Conservation (phyloP, 2,329 filamentous ascomycete species). For the Hyphodiscus sp. region DNA sequence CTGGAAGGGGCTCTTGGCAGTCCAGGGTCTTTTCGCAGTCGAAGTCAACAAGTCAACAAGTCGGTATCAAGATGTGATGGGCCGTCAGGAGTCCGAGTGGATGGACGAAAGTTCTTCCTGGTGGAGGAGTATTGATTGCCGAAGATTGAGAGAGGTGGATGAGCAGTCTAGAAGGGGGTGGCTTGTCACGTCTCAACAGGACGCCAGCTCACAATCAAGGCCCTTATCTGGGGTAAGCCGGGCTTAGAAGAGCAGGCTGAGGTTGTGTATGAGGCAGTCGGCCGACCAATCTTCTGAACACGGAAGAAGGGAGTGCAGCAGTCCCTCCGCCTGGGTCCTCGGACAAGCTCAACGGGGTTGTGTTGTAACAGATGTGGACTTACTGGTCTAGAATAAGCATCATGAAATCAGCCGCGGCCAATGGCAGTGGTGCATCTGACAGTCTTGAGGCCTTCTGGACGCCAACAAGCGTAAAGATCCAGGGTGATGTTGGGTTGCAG, state of each 20-base stretch:
- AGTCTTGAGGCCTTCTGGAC: slow-evolving; percentile 2
- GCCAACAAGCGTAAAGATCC: slow-evolving; percentile 12
- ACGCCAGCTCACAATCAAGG: slow-evolving; percentile 16
- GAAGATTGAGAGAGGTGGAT: slow-evolving; percentile 3
- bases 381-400: slow-evolving; percentile 17
- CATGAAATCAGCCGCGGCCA: slow-evolving; percentile 17
- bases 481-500: slow-evolving; percentile 24
- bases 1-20: slow-evolving; percentile 20
- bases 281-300: slow-evolving; percentile 6
- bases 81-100: background rate
- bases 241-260: slow-evolving; percentile 12
- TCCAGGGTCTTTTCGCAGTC: slow-evolving; percentile 6
- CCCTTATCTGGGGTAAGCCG: slow-evolving; percentile 25
- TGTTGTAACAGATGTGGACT: slow-evolving; percentile 23
- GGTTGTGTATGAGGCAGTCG: slow-evolving; percentile 19
- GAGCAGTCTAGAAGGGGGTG: slow-evolving; percentile 26
- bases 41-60: background rate
- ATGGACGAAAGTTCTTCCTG: slow-evolving; percentile 11
- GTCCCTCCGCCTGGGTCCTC: slow-evolving; percentile 10
- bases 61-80: slow-evolving; percentile 4
- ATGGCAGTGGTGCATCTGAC: slow-evolving; percentile 1
- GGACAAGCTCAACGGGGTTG: slow-evolving; percentile 11
- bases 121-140: background rate
- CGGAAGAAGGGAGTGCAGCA: background rate
- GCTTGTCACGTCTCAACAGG: slow-evolving; percentile 27